A percentile compares a stretch with the other conserved stretches of the same genome.
Conservation (phyloP, 2,329 filamentous ascomycete genomes). For the Colletotrichum simmondsii region DNA sequence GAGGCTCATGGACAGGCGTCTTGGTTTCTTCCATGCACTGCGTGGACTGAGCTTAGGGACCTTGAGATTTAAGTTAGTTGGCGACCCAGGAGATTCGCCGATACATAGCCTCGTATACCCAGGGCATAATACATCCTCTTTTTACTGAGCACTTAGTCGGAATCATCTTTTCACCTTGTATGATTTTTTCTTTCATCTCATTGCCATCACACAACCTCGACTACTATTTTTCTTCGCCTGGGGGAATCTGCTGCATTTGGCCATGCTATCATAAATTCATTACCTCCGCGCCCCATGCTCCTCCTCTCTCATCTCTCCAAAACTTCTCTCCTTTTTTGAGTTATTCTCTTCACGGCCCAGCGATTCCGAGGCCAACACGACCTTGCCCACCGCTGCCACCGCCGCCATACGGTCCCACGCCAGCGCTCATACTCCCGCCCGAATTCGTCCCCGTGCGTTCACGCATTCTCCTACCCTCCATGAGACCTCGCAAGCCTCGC, state of each 20-base stretch:
- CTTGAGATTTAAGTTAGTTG: background rate
- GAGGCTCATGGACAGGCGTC: background rate
- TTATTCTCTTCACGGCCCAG: constrained; percentile 49
- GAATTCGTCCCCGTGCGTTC: constrained; percentile 69
- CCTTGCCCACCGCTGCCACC: constrained; percentile 30
- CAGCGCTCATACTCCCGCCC: constrained; percentile 36
- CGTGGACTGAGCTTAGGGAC: background rate
- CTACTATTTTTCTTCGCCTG: background rate
- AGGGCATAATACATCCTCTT: background rate
- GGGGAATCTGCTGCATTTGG: constrained; percentile 15
- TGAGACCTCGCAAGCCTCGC: constrained; percentile 87
- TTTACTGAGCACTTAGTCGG: too few relatives aligned
- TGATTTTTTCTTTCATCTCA: background rate
- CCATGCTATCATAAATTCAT: constrained; percentile 33
- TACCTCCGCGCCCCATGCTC: constrained; percentile 15
- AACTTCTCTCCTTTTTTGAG: background rate
- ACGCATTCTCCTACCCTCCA: constrained; percentile 91
- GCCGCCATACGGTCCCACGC: constrained; percentile 37
- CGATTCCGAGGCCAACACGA: constrained; percentile 65
- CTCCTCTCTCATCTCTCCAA: background rate
- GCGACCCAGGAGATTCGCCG: background rate
- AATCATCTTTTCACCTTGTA: too few relatives aligned
- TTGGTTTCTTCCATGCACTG: background rate
- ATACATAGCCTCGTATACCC: background rate
- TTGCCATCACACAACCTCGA: background rate